Base-by-base conservation (phyloP, 305 asterid species). In the Fraxinus velutina region DNA sequence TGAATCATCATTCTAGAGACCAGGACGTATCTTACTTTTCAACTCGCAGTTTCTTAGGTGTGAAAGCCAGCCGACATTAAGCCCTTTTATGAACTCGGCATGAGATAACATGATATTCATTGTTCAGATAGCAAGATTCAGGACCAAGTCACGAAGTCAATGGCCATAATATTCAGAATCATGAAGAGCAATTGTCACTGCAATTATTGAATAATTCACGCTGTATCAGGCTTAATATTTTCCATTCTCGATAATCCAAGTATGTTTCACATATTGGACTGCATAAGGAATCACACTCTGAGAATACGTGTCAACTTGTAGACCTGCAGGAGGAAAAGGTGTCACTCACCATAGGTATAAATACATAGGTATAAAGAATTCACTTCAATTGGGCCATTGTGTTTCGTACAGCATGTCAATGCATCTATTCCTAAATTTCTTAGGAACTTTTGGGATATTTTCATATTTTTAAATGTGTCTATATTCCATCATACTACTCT, bases 301-400 rank as follows among this genome's bases (percentile, higher is more conserved):
- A 91, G 91, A 85, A 95, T 91, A 77, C 98, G 94, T 66, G 90
- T 89, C 84, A 95, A 85, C 90, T 92, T 95, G 81, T 93, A 93
- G 81, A 95, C 98, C 98, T 95, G 93, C 86, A 86, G 8, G 75
- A 85, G 77, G 76, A 62, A 52, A 81, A 84, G 60, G 75, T 22
- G 44, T 73, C 21, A 29, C 52, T 57, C 75, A 79, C 66, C n/a
- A n/a, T n/a, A n/a, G n/a, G n/a, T n/a, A n/a, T n/a, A n/a, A n/a
- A n/a, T n/a, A n/a, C n/a, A n/a, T n/a, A n/a, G n/a, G 27, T 34
- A 34, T 34, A 34, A n/a, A 17, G 3, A 55, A 55, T 55, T 17
- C 24, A 17, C 0, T n/a, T 55, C 66, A 55, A 55, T 55, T 55
- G 66, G 27, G 24, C 27, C 3, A 15, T 55, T 55, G 22, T 5